A percentile compares a stretch with the other conserved stretches of the same genome.
Evolutionary conservation across 257 asterid species (phyloP).

Genomic region (Forsythia suspensa): DNA sequence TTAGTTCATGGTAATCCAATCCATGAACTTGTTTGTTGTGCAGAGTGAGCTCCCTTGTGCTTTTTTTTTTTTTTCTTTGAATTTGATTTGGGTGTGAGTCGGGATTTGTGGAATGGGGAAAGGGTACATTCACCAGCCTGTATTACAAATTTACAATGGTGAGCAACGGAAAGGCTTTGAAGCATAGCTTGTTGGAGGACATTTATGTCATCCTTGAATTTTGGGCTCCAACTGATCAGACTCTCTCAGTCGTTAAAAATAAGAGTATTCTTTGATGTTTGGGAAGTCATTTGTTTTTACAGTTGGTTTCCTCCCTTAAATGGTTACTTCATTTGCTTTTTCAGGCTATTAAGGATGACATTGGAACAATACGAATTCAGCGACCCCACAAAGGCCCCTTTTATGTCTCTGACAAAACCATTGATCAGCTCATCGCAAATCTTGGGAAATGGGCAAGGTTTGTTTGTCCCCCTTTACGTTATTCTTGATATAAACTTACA

Average conservation of each 20-base stretch:
- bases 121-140: slow-evolving; percentile 3
- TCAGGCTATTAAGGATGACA: slow-evolving; percentile 93
- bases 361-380: slow-evolving; percentile 85
- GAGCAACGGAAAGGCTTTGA: not conserved
- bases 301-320: slow-evolving; percentile 21
- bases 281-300: not conserved
- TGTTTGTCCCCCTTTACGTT: slow-evolving; percentile 11
- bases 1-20: not conserved
- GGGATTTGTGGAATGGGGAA: not conserved
- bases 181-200: not conserved
- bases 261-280: slow-evolving; percentile 3
- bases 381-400: slow-evolving; percentile 94
- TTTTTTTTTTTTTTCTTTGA: not conserved
- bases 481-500: slow-evolving; percentile 7
- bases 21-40: not conserved
- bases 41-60: not conserved
- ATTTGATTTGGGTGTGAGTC: not conserved
- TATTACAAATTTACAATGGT: not conserved
- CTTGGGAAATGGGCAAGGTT: slow-evolving; percentile 99
- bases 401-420: slow-evolving; percentile 81
- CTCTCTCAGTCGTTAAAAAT: not conserved
- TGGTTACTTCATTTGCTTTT: slow-evolving; percentile 9
- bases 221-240: slow-evolving; percentile 2
- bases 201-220: slow-evolving; percentile 9
- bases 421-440: slow-evolving; percentile 92